A percentile compares a stretch with the other conserved stretches of the same genome.
Evolutionary conservation across 139 green algal species (phyloP).

Genomic region (Chlorella sp.): DNA sequence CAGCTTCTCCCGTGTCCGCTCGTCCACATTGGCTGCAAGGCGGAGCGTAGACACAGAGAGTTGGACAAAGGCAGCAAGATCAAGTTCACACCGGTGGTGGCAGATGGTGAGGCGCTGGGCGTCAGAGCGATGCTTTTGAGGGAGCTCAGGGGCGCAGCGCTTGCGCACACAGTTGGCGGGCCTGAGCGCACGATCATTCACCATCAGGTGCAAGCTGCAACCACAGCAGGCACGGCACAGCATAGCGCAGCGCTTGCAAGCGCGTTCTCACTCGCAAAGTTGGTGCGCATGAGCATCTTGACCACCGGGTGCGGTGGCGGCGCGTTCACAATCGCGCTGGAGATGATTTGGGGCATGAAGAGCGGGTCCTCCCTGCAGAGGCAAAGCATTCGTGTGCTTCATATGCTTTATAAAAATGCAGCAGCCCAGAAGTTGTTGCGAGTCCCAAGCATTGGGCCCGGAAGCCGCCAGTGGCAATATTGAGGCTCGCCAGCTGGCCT

Average conservation of each 20-base stretch:
- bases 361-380: conserved; percentile 39
- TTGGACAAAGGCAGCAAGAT: no score
- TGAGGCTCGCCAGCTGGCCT: no score
- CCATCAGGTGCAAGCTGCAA: neutral
- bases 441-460: no score
- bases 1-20: conserved; percentile 37
- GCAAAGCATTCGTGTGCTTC: no score
- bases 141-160: no score
- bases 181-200: neutral
- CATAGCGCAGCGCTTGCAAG: neutral
- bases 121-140: no score
- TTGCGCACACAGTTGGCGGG: conserved; percentile 22
- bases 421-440: no score
- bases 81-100: no score
- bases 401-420: no score
- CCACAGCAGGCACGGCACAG: no score
- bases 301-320: conserved; percentile 51
- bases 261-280: conserved; percentile 28
- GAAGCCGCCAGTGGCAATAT: no score
- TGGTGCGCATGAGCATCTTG: conserved; percentile 50
- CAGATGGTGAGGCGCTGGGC: no score
- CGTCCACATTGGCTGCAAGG: conserved; percentile 33
- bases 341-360: conserved; percentile 58
- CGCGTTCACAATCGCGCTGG: conserved; percentile 61
- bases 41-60: neutral